Evolutionary conservation across 495 filamentous ascomycete species (phyloP).

Genomic region (Staphylotrichum tortipilum): DNA sequence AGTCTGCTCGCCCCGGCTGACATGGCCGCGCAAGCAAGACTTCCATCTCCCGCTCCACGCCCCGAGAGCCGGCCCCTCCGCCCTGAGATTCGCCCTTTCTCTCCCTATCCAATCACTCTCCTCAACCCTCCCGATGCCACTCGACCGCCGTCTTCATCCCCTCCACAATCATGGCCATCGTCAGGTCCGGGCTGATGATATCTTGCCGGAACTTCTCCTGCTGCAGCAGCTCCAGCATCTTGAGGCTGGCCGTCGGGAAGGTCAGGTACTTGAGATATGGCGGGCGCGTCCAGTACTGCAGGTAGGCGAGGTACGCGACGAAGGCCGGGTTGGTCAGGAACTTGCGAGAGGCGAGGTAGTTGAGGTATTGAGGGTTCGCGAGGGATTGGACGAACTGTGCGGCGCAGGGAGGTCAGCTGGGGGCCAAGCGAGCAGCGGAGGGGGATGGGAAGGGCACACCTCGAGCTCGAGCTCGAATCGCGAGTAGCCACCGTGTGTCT

Average conservation of each 20-base stretch:
- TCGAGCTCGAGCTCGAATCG: slow-evolving; percentile 71
- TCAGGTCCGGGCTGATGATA: slow-evolving; percentile 66
- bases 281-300: slow-evolving; percentile 77
- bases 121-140: slow-evolving; percentile 35
- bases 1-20: background rate
- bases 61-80: too few relatives aligned
- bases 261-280: slow-evolving; percentile 73
- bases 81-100: too few relatives aligned
- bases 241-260: slow-evolving; percentile 76
- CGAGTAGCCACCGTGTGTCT: slow-evolving; percentile 53
- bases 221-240: slow-evolving; percentile 72
- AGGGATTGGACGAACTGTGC: slow-evolving; percentile 83
- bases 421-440: background rate
- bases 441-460: slow-evolving; percentile 30
- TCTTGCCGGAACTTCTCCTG: slow-evolving; percentile 75
- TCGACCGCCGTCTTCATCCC: slow-evolving; percentile 43
- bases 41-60: too few relatives aligned
- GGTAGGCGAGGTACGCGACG: slow-evolving; percentile 71
- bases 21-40: background rate
- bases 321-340: slow-evolving; percentile 57
- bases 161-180: slow-evolving; percentile 52
- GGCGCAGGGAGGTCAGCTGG: slow-evolving; percentile 1
- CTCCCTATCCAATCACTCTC: background rate
- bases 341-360: slow-evolving; percentile 65
- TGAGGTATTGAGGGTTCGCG: slow-evolving; percentile 74